phyloP scores from a whole-genome alignment of 2,329 filamentous ascomycete species.

The Chrysoporthe deuterocubensis region DNA sequence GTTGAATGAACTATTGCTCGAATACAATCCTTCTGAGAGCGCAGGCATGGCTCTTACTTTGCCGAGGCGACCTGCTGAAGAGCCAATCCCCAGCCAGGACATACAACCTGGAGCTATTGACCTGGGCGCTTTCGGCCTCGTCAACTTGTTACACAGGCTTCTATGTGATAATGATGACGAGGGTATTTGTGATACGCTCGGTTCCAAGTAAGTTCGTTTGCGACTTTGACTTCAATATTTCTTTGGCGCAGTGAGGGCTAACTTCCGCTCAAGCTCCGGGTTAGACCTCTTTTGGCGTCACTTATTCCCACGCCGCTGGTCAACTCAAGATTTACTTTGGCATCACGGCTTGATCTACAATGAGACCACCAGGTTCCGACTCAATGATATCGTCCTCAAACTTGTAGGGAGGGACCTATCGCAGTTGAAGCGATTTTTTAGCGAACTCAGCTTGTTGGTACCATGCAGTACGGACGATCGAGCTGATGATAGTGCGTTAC shows the following conservation, averaged over 20 bases:
- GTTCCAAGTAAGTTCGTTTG: conserved; percentile 25
- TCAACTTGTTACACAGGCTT: conserved; percentile 41
- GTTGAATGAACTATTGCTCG: conserved; percentile 34
- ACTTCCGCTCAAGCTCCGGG: conserved; percentile 38
- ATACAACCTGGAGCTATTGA: conserved; percentile 44
- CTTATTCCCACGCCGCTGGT: conserved; percentile 62
- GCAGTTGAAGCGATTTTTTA: conserved; percentile 57
- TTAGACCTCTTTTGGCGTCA: conserved; percentile 64
- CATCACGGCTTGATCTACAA: conserved; percentile 23
- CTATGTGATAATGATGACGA: conserved; percentile 32
- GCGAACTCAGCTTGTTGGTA: conserved; percentile 53
- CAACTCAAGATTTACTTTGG: conserved; percentile 22
- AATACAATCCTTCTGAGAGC: conserved; percentile 40
- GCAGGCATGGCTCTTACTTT: conserved; percentile 10
- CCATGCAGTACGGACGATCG: conserved; percentile 44
- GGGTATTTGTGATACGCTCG: conserved; percentile 25
- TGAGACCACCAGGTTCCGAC: conserved; percentile 22
- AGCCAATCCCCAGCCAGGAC: conserved; percentile 34
- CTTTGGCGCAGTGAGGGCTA: conserved; percentile 1
- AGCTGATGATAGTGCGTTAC: conserved; percentile 45
- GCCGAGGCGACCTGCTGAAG: conserved; percentile 29
- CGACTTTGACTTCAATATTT: neutral
- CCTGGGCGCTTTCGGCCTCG: conserved; percentile 42
- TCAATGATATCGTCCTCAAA: conserved; percentile 58
- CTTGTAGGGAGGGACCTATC: conserved; percentile 56